These are phyloP conservation scores for Pyrenula aspistea DNA, from an alignment of 495 filamentous ascomycete genomes.

Conservation along the genomic window DNA sequence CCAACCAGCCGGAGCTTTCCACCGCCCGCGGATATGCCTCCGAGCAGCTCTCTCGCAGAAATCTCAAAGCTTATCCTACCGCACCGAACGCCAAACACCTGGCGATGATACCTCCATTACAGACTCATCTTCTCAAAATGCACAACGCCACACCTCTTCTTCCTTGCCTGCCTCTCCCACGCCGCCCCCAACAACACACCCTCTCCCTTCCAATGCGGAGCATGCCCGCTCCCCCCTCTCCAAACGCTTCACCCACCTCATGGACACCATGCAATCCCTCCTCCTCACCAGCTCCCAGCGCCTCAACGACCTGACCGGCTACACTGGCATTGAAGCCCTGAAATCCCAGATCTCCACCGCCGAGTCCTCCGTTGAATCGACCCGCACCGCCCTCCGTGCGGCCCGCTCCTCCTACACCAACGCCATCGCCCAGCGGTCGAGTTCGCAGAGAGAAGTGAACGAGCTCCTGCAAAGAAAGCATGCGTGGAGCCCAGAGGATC, in stretches of 20 bases:
- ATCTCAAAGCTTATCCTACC: background rate
- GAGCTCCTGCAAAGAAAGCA: slow-evolving; percentile 87
- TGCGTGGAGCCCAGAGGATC: slow-evolving; percentile 73
- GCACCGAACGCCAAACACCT: background rate
- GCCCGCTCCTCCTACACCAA: slow-evolving; percentile 66
- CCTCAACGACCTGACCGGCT: slow-evolving; percentile 88
- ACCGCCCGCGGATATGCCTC: background rate
- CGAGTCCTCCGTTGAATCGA: slow-evolving; percentile 52
- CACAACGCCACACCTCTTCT: no score
- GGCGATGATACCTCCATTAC: background rate
- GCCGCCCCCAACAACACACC: background rate
- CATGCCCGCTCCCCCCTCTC: slow-evolving; percentile 57
- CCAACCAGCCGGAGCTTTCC: background rate
- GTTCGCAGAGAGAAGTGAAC: slow-evolving; percentile 92
- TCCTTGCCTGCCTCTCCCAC: background rate
- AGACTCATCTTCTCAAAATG: background rate
- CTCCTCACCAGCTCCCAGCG: slow-evolving; percentile 74
- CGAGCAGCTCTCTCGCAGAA: background rate
- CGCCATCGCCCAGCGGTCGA: slow-evolving; percentile 64
- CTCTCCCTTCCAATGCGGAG: slow-evolving; percentile 69
- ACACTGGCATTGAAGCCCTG: slow-evolving; percentile 80
- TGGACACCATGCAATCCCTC: slow-evolving; percentile 82
- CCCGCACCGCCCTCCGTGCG: slow-evolving; percentile 51
- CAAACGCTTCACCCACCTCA: slow-evolving; percentile 61
- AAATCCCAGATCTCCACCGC: slow-evolving; percentile 61